A percentile compares a stretch with the other conserved stretches of the same genome.
These are phyloP conservation scores for Trebouxia gelatinosa DNA, from an alignment of 163 green algal genomes.

Conservation along the genomic window DNA sequence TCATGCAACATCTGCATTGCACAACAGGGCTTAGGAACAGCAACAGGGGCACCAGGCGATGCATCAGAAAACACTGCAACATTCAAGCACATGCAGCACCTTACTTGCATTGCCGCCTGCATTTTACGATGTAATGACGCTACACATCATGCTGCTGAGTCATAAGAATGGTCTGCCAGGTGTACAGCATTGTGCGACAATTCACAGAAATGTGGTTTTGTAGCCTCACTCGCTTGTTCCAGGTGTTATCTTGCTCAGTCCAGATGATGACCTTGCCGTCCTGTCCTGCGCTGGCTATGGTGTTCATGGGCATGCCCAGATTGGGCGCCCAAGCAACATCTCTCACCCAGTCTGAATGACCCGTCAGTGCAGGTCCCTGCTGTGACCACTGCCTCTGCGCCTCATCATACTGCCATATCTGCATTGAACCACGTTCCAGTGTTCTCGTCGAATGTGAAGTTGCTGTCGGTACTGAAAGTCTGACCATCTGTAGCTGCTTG, in stretches of 20 bases:
- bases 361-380: conserved; percentile 59
- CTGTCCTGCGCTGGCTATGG: conserved; percentile 89
- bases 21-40: too few relatives aligned
- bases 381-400: conserved; percentile 54
- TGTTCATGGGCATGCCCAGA: conserved; percentile 81
- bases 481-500: not conserved
- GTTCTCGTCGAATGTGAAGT: conserved; percentile 41
- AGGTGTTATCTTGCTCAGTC: conserved; percentile 26
- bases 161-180: too few relatives aligned
- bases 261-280: conserved; percentile 81
- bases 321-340: conserved; percentile 96
- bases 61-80: too few relatives aligned
- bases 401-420: conserved; percentile 60
- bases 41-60: too few relatives aligned
- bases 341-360: conserved; percentile 95
- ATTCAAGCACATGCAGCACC: not conserved
- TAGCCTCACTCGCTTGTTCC: conserved; percentile 13
- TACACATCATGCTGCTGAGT: too few relatives aligned
- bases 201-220: too few relatives aligned
- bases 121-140: too few relatives aligned
- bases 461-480: too few relatives aligned
- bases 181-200: too few relatives aligned
- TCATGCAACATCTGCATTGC: conserved; percentile 3
- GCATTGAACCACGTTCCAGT: conserved; percentile 39
- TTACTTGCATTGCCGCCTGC: too few relatives aligned